phyloP scores from a whole-genome alignment of 257 asterid species.

The Handroanthus guayacan region DNA sequence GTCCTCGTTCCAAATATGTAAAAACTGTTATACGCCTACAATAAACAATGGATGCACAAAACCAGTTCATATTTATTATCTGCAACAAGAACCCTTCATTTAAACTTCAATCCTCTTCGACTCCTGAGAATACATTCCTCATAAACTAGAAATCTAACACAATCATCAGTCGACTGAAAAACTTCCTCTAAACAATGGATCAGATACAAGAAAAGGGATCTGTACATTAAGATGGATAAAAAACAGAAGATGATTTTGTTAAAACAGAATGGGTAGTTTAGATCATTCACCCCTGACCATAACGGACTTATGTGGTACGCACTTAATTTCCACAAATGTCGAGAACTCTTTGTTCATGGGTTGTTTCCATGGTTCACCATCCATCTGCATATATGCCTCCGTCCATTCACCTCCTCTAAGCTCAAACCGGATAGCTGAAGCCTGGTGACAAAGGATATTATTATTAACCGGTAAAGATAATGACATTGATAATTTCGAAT shows the following conservation, averaged over 20 bases:
- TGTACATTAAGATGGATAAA: constrained; percentile 43
- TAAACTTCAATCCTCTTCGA: constrained; percentile 11
- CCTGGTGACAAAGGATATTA: constrained; percentile 44
- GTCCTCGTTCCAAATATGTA: too few relatives aligned
- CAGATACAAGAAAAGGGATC: constrained; percentile 44
- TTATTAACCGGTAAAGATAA: not conserved
- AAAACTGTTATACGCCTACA: too few relatives aligned
- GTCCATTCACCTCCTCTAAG: constrained; percentile 94
- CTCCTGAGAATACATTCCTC: constrained; percentile 12
- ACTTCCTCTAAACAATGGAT: constrained; percentile 37
- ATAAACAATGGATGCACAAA: too few relatives aligned
- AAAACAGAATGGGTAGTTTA: not conserved
- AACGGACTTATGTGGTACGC: constrained; percentile 69
- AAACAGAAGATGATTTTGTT: not conserved
- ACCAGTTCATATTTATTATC: constrained; percentile 2
- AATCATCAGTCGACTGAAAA: constrained; percentile 10
- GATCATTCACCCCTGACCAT: constrained; percentile 69
- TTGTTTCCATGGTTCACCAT: constrained; percentile 96
- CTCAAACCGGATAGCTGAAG: constrained; percentile 82
- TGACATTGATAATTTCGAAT: too few relatives aligned
- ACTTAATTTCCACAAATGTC: constrained; percentile 69
- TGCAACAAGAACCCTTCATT: constrained; percentile 4
- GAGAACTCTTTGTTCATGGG: constrained; percentile 77
- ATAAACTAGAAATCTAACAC: constrained; percentile 29
- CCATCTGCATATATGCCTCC: constrained; percentile 91